Percentiles rank a stretch among this genome's conserved stretches.
These are phyloP conservation scores for Teratosphaeria zuluensis DNA, from an alignment of 2,329 filamentous ascomycete genomes.

Conservation along the genomic window DNA sequence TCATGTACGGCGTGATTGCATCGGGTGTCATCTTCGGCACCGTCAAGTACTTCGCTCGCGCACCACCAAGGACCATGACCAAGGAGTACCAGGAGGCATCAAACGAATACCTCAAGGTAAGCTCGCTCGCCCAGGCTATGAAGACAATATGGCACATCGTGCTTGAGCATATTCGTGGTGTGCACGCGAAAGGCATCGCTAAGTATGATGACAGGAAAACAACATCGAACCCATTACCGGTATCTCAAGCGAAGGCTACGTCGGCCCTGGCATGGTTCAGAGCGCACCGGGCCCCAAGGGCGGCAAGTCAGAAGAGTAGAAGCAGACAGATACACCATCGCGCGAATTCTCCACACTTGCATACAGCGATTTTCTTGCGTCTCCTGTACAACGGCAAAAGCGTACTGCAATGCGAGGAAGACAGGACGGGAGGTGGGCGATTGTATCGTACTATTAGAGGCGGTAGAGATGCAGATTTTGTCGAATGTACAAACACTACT, in stretches of 20 bases:
- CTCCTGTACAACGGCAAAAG: neutral
- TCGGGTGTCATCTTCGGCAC: slow-evolving; percentile 62
- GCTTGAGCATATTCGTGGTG: neutral
- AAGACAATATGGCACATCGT: neutral
- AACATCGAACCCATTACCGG: slow-evolving; percentile 80
- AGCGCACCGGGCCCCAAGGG: slow-evolving; percentile 26
- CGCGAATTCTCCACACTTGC: neutral
- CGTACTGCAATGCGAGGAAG: neutral
- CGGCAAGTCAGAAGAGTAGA: slow-evolving; percentile 1
- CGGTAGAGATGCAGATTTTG: neutral
- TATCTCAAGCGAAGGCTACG: slow-evolving; percentile 68
- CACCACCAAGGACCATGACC: slow-evolving; percentile 76
- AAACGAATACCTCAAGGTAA: slow-evolving; percentile 88
- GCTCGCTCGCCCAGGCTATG: slow-evolving; percentile 23
- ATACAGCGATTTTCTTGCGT: neutral
- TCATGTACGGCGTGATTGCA: slow-evolving; percentile 55
- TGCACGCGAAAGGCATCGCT: slow-evolving; percentile 3
- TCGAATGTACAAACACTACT: neutral
- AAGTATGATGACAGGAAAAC: slow-evolving; percentile 52
- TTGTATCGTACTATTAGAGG: neutral
- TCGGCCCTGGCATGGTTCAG: slow-evolving; percentile 70
- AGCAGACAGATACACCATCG: neutral
- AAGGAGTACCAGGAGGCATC: slow-evolving; percentile 93
- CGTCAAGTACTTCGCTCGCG: slow-evolving; percentile 63
- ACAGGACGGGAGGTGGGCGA: neutral